Evolutionary conservation across 2,329 filamentous ascomycete genomes (phyloP), one percentile per base, ranked within the genome.

Genomic region (Fusarium nanum): DNA sequence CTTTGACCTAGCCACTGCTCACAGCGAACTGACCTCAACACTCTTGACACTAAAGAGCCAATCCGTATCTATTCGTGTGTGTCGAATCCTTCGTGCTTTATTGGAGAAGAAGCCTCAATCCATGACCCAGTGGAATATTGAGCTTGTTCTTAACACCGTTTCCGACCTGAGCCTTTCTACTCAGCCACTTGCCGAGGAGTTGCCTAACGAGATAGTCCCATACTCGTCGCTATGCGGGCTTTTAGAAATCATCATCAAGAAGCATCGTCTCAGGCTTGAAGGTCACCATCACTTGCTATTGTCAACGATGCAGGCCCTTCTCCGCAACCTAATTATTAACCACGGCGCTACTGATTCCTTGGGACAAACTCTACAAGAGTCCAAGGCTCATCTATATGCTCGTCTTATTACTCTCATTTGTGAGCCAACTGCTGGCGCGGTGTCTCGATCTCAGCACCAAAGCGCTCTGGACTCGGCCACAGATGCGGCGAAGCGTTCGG

Each of bases 241-340:
- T 11, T 79, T 88, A 22, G 86, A 88, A 57, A 79, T 82, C 23
- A 79, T 91, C 40, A 85, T 91, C 74, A 85, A 85, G 73, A 86
- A 87, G 49, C 87, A 91, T 76, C 82, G 89, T 7, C 81, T 88
- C 45, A 87, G 89, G 12, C 81, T 91, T 3, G 85, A 89, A 71
- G 88, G 88, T 3, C 88, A 89, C 67, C 88, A 88, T 71, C 88
- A 89, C 73, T 79, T 90, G 46, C 81, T 90, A 7, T 78, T 89
- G 48, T 78, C 83, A 37, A 78, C 83, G 4, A 79, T 91, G 61
- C 86, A 89, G 71, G 78, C 84, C 6, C 84, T 91, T n/a, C 82
- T 91, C 37, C 79, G 80, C 23, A 82, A 83, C 37, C 83, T 91
- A 20, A 80, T 90, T 34, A 72, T 79, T 4, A 69, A 70, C n/a